Percentiles rank a stretch among this genome's conserved stretches.
phyloP scores from a whole-genome alignment of 2,329 filamentous ascomycete species.

The Aspergillus fructus region DNA sequence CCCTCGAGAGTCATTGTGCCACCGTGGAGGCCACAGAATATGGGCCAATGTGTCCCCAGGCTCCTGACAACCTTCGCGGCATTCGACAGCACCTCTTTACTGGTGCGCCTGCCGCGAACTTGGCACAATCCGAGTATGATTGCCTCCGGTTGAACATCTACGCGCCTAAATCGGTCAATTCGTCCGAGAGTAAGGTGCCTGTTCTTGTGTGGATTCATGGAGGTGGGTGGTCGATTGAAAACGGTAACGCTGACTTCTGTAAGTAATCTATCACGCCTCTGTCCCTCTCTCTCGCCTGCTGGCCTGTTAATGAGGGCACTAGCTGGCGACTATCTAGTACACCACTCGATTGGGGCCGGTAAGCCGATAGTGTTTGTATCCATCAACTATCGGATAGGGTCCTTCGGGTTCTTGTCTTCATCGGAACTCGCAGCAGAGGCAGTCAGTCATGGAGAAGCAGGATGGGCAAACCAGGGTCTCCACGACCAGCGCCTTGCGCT shows the following conservation, averaged over 20 bases:
- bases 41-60: neutral
- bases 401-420: neutral
- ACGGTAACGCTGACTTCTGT: conserved; percentile 1
- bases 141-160: conserved; percentile 3
- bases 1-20: neutral
- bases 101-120: neutral
- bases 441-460: neutral
- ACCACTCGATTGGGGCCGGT: neutral
- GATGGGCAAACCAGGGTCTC: neutral
- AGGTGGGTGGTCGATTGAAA: neutral
- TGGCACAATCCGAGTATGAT: neutral
- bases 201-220: conserved; percentile 5
- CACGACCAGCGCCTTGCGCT: conserved; percentile 2
- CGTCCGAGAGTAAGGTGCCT: neutral
- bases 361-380: conserved; percentile 4
- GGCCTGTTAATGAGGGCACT: too few species aligned
- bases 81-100: neutral
- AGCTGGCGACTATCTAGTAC: neutral
- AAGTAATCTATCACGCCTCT: neutral
- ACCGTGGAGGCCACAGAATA: neutral
- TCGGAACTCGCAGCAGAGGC: neutral
- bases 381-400: conserved; percentile 4
- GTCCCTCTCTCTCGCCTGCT: too few species aligned
- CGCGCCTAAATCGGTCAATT: neutral
- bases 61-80: neutral